phyloP scores from a whole-genome alignment of 192 early-diverging fungal species.

The Geranomyces variabilis region DNA sequence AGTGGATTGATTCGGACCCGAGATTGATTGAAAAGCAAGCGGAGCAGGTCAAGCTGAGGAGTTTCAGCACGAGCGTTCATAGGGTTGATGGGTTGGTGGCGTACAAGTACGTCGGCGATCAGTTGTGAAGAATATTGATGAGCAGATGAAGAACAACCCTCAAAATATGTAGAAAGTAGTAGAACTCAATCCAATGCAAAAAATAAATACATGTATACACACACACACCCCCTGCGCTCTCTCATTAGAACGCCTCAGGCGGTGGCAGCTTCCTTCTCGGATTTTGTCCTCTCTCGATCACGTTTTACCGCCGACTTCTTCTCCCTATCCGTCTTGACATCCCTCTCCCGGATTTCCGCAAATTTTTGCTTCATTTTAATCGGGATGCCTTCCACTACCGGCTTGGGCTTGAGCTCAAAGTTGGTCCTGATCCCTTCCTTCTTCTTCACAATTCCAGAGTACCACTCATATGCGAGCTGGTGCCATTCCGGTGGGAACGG shows the following conservation, averaged over 20 bases:
- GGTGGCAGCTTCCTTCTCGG: constrained; percentile 5
- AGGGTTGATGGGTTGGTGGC: constrained; percentile 85
- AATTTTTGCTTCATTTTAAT: constrained; percentile 57
- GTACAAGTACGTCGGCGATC: constrained; percentile 46
- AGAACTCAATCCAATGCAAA: no score
- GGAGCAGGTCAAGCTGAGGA: constrained; percentile 81
- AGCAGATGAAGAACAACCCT: no score
- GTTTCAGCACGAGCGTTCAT: constrained; percentile 83
- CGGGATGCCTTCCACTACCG: constrained; percentile 44
- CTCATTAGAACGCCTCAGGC: no score
- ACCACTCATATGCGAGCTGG: constrained; percentile 90
- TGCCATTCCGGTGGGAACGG: constrained; percentile 91
- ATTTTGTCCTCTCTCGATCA: neutral
- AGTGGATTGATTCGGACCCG: constrained; percentile 84
- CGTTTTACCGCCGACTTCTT: neutral
- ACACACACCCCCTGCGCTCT: no score
- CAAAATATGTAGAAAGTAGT: no score
- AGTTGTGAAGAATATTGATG: no score
- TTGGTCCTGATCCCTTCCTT: constrained; percentile 31
- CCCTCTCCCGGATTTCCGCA: constrained; percentile 46
- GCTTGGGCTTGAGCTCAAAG: constrained; percentile 28
- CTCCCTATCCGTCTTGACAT: constrained; percentile 31
- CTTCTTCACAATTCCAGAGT: constrained; percentile 57
- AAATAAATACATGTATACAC: no score
- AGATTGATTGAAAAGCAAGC: constrained; percentile 77